A percentile compares a stretch with the other conserved stretches of the same genome.
Conservation (phyloP, 2,329 filamentous ascomycete species). For the Remersonia thermophila region DNA sequence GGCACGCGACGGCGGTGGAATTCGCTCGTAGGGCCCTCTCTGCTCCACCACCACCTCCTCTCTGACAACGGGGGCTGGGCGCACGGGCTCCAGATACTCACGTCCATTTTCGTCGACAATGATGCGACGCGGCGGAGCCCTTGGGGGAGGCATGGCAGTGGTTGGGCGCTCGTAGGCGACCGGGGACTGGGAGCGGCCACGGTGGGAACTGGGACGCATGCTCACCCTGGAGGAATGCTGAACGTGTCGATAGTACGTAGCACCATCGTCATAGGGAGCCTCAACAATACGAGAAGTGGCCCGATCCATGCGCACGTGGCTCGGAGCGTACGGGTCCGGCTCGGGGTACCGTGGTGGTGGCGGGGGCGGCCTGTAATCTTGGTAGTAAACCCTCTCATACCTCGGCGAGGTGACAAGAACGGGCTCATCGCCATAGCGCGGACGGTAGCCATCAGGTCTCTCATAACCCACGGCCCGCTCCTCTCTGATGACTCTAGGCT, state of each 20-base stretch:
- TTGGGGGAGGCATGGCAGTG: constrained; percentile 38
- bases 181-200: constrained; percentile 37
- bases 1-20: constrained; percentile 32
- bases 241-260: constrained; percentile 33
- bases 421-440: constrained; percentile 18
- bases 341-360: constrained; percentile 4
- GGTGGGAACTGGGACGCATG: constrained; percentile 37
- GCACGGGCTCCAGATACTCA: constrained; percentile 53
- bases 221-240: constrained; percentile 33
- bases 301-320: constrained; percentile 27
- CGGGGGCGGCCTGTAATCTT: constrained; percentile 14
- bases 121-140: constrained; percentile 50
- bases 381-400: constrained; percentile 22
- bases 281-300: constrained; percentile 32
- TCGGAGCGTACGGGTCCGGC: constrained; percentile 26
- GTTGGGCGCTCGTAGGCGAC: constrained; percentile 31
- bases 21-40: constrained; percentile 48
- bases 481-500: constrained; percentile 22
- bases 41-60: constrained; percentile 42
- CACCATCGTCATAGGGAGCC: constrained; percentile 28
- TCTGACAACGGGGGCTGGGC: constrained; percentile 27
- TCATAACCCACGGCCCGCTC: constrained; percentile 26
- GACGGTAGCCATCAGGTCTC: constrained; percentile 18
- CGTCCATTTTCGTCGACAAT: constrained; percentile 75
- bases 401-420: constrained; percentile 22